Conservation (phyloP, 1,139 yeast genomes). For the Geotrichum carabidarum region DNA sequence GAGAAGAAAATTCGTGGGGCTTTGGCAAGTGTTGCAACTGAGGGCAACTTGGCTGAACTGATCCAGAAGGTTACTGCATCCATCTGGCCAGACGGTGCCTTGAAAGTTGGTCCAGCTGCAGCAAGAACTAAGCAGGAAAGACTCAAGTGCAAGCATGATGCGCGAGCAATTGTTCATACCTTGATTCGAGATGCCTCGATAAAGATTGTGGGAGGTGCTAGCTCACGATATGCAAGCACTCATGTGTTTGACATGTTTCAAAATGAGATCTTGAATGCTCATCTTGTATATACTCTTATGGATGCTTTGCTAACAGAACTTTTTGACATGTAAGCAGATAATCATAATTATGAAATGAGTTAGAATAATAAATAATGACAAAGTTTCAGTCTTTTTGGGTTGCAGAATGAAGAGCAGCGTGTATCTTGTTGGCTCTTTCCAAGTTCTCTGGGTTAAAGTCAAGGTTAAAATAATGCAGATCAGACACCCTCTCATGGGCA, state of each 20-base stretch:
- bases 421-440: neutral
- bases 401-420: neutral
- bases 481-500: conserved; percentile 13
- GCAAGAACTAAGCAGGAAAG: conserved; percentile 50
- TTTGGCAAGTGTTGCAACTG: conserved; percentile 38
- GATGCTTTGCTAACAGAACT: conserved; percentile 47
- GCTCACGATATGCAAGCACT: conserved; percentile 58
- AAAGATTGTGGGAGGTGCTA: conserved; percentile 66
- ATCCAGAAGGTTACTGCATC: conserved; percentile 44
- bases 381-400: neutral
- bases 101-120: neutral
- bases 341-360: neutral
- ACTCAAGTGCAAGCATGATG: conserved; percentile 52
- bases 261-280: conserved; percentile 64
- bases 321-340: conserved; percentile 29
- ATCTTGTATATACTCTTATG: conserved; percentile 54
- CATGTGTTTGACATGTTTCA: conserved; percentile 65
- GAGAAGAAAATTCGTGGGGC: conserved; percentile 63
- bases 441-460: neutral
- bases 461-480: conserved; percentile 9
- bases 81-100: conserved; percentile 61
- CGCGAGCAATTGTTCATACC: conserved; percentile 51
- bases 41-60: conserved; percentile 47
- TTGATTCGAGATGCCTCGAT: conserved; percentile 63
- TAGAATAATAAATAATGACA: neutral